A percentile compares a stretch with the other conserved stretches of the same genome.
These are phyloP conservation scores for Gossypium sturtianum DNA, from an alignment of 345 rosid species.

Conservation along the genomic window DNA sequence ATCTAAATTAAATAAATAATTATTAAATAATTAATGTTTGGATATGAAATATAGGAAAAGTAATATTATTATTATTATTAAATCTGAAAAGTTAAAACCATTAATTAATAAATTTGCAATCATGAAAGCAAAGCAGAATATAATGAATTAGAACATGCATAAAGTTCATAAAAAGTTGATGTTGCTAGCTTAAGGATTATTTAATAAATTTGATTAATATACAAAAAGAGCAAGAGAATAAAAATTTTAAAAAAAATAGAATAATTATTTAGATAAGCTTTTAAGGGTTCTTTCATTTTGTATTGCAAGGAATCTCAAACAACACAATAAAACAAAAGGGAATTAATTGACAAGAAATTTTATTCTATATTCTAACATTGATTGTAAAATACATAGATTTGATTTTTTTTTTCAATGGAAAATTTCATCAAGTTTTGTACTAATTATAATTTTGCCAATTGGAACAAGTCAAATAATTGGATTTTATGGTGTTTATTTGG, in stretches of 20 bases:
- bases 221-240: neutral
- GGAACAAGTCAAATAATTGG: too few relatives aligned
- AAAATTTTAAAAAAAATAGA: neutral
- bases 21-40: neutral
- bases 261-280: neutral
- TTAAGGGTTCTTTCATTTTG: too few relatives aligned
- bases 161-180: neutral
- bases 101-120: neutral
- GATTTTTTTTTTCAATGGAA: neutral
- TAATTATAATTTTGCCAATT: neutral
- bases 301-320: neutral
- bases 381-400: neutral
- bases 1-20: too few relatives aligned
- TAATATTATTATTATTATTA: too few relatives aligned
- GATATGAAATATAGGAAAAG: neutral
- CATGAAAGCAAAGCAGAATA: neutral
- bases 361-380: neutral
- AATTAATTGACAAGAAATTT: neutral
- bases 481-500: too few relatives aligned
- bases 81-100: neutral
- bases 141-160: constrained; percentile 4
- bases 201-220: neutral
- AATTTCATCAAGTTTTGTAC: neutral
- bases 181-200: neutral
- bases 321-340: neutral